Evolutionary conservation across 163 green algal species (phyloP).

Genomic region (Smithsoniella earleae): DNA sequence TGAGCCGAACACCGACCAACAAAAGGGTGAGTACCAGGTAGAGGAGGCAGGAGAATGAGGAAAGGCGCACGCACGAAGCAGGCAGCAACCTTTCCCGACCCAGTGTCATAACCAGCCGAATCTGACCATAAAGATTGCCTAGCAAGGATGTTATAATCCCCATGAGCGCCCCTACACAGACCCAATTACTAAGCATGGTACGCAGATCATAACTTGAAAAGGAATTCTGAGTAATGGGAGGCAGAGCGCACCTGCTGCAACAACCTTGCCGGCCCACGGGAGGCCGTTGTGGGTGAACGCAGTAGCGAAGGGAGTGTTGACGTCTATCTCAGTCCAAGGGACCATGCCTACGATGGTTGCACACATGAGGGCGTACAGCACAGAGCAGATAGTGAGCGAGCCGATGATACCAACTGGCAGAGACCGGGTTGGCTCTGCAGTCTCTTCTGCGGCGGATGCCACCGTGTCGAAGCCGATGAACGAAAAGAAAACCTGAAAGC

Average conservation of each 20-base stretch:
- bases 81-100: conserved; percentile 59
- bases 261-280: conserved; percentile 47
- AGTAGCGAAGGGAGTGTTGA: conserved; percentile 54
- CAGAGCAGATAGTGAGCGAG: conserved; percentile 47
- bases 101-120: conserved; percentile 63
- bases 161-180: conserved; percentile 50
- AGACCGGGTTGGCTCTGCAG: conserved; percentile 45
- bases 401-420: conserved; percentile 66
- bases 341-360: conserved; percentile 46
- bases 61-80: conserved; percentile 1
- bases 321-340: conserved; percentile 48
- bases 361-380: conserved; percentile 61
- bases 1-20: no score
- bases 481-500: conserved; percentile 70
- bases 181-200: no score
- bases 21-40: no score
- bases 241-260: no score
- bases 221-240: no score
- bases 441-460: conserved; percentile 67
- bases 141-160: conserved; percentile 52
- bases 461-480: conserved; percentile 75
- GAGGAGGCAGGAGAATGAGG: no score
- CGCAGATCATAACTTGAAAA: no score
- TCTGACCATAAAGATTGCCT: conserved; percentile 51
- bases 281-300: conserved; percentile 51